These are phyloP conservation scores for Leccinum solheimii DNA, from an alignment of 1,284 basidiomycete species.

Conservation along the genomic window DNA sequence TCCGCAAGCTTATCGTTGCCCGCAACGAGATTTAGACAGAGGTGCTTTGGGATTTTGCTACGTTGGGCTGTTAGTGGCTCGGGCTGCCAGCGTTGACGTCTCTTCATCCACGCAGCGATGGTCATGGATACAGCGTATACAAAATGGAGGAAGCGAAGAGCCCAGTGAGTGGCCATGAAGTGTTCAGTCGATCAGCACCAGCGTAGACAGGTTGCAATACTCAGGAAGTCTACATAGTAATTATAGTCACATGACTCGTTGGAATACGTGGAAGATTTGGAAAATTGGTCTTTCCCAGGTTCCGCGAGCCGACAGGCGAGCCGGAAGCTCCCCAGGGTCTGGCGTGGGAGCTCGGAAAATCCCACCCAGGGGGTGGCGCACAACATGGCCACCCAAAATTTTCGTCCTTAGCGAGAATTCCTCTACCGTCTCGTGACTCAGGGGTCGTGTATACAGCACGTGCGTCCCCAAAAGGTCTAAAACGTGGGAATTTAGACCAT, in stretches of 20 bases:
- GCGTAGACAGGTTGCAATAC: slow-evolving; percentile 5
- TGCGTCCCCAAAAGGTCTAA: too few species aligned
- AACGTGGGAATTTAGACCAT: too few species aligned
- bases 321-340: too few species aligned
- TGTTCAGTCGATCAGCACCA: not conserved
- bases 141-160: slow-evolving; percentile 56
- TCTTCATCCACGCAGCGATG: slow-evolving; percentile 43
- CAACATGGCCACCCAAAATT: too few species aligned
- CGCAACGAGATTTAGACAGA: slow-evolving; percentile 60
- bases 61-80: slow-evolving; percentile 50
- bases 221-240: not conserved
- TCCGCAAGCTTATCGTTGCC: slow-evolving; percentile 37
- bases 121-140: slow-evolving; percentile 51
- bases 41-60: slow-evolving; percentile 58
- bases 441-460: too few species aligned
- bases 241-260: not conserved
- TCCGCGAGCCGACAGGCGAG: too few species aligned
- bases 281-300: too few species aligned
- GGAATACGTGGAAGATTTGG: not conserved
- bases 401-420: too few species aligned
- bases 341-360: too few species aligned
- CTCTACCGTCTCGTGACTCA: too few species aligned
- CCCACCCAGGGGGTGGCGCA: too few species aligned
- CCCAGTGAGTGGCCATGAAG: slow-evolving; percentile 41
- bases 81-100: slow-evolving; percentile 39